These are phyloP conservation scores for Salmacisia buchloeana DNA, from an alignment of 1,284 basidiomycete genomes.

Conservation along the genomic window DNA sequence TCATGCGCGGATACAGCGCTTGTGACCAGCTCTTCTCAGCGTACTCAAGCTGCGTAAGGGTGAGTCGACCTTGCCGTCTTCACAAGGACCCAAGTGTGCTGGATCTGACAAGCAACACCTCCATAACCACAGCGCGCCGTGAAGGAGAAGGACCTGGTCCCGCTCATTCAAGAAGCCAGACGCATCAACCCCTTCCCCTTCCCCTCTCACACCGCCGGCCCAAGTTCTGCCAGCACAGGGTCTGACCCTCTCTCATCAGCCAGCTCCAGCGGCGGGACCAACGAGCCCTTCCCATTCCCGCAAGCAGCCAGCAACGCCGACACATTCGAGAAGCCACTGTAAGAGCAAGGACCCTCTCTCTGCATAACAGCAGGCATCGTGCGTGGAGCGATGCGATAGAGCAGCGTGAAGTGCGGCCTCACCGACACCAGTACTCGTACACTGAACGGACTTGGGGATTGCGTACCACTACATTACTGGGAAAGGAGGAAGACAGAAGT, in stretches of 20 bases:
- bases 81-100: background rate
- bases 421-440: too few species aligned
- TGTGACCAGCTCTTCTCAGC: conserved; percentile 74
- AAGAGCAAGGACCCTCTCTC: too few species aligned
- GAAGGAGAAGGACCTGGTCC: conserved; percentile 68
- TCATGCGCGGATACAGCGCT: conserved; percentile 62
- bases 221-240: too few species aligned
- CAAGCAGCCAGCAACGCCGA: background rate
- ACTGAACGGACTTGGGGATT: too few species aligned
- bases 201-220: conserved; percentile 4
- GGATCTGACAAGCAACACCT: background rate
- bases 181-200: conserved; percentile 46
- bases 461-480: too few species aligned
- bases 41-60: conserved; percentile 75
- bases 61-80: conserved; percentile 44
- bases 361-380: too few species aligned
- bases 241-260: too few species aligned
- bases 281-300: conserved; percentile 3
- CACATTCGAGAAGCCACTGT: background rate
- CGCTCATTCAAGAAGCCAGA: conserved; percentile 70
- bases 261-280: background rate
- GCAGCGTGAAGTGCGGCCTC: too few species aligned
- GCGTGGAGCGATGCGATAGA: too few species aligned
- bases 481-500: too few species aligned
- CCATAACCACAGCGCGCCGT: conserved; percentile 65